Percentiles rank a stretch among this genome's conserved stretches.
These are phyloP conservation scores for Tricholoma terreum DNA, from an alignment of 768 basidiomycete species.

Conservation along the genomic window DNA sequence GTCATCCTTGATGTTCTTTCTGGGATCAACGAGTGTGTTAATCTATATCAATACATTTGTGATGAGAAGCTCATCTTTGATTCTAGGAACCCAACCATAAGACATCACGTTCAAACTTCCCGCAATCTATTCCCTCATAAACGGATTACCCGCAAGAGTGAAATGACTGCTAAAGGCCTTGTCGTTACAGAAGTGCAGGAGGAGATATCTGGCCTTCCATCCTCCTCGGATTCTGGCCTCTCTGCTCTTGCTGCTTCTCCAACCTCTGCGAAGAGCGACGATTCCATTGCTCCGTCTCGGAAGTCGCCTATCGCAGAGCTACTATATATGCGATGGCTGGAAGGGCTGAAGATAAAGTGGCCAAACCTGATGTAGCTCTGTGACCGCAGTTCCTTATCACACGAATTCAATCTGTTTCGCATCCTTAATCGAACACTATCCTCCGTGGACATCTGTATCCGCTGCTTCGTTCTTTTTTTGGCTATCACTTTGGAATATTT, in stretches of 20 bases:
- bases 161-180: slow-evolving; percentile 82
- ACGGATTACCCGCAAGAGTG: slow-evolving; percentile 73
- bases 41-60: neutral
- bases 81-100: slow-evolving; percentile 69
- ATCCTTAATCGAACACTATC: neutral
- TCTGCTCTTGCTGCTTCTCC: slow-evolving; percentile 17
- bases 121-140: slow-evolving; percentile 78
- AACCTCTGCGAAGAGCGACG: slow-evolving; percentile 29
- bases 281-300: slow-evolving; percentile 37
- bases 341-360: slow-evolving; percentile 90
- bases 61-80: neutral
- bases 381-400: neutral
- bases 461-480: neutral
- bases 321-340: slow-evolving; percentile 95
- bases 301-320: slow-evolving; percentile 93
- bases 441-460: neutral
- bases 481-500: neutral
- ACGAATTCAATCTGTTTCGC: neutral
- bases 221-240: slow-evolving; percentile 34
- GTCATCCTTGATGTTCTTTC: slow-evolving; percentile 86
- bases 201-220: slow-evolving; percentile 53
- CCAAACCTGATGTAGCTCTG: slow-evolving; percentile 53
- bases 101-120: slow-evolving; percentile 81
- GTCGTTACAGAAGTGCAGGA: slow-evolving; percentile 82
- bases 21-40: slow-evolving; percentile 85